phyloP scores from a whole-genome alignment of 768 basidiomycete genomes.

The Leccinum subtestaceum region DNA sequence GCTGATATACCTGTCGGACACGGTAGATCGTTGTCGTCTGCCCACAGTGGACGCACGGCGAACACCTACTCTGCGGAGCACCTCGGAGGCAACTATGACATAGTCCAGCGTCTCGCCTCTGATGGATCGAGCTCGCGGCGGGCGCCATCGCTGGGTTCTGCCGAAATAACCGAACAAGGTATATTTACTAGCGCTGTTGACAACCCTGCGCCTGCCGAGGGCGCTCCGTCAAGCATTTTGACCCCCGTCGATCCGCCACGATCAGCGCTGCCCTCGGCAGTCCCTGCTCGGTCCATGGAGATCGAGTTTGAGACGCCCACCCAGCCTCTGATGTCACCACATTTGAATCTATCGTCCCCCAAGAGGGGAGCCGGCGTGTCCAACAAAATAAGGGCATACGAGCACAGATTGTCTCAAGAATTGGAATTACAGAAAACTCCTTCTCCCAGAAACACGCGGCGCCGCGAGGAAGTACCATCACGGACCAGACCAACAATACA shows the following conservation, averaged over 20 bases:
- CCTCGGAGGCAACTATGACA: slow-evolving; percentile 66
- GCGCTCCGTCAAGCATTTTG: slow-evolving; percentile 8
- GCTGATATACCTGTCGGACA: slow-evolving; percentile 22
- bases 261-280: slow-evolving; percentile 10
- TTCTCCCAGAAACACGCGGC: slow-evolving; percentile 40
- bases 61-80: slow-evolving; percentile 68
- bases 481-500: slow-evolving; percentile 42
- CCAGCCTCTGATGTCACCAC: neutral
- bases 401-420: slow-evolving; percentile 56
- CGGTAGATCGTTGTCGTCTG: slow-evolving; percentile 40
- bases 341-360: neutral
- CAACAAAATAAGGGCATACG: slow-evolving; percentile 54
- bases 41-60: slow-evolving; percentile 59
- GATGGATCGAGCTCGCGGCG: slow-evolving; percentile 28
- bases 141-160: slow-evolving; percentile 25
- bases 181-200: slow-evolving; percentile 8
- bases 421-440: slow-evolving; percentile 39
- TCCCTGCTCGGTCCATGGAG: slow-evolving; percentile 1
- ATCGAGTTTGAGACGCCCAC: slow-evolving; percentile 2
- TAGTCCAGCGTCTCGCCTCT: slow-evolving; percentile 51
- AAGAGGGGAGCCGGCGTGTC: slow-evolving; percentile 37
- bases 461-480: slow-evolving; percentile 40
- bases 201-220: slow-evolving; percentile 7
- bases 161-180: slow-evolving; percentile 21
- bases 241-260: slow-evolving; percentile 18